phyloP scores from a whole-genome alignment of 2,329 filamentous ascomycete species.

The Dothideomycetes sp. region DNA sequence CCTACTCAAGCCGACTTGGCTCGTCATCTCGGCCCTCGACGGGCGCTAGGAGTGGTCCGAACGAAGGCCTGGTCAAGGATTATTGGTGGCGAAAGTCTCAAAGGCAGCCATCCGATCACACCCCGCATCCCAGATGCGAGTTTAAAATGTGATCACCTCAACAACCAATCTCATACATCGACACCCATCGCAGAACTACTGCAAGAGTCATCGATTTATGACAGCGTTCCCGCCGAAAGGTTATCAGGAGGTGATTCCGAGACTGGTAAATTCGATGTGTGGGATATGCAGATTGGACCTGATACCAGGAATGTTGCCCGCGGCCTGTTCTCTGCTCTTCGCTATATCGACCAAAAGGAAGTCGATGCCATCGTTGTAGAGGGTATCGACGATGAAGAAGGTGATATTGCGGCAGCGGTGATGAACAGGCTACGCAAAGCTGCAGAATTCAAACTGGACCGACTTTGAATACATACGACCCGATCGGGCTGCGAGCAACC shows the following conservation, averaged over 20 bases:
- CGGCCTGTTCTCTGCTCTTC: conserved; percentile 75
- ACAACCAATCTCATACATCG: neutral
- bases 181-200: conserved; percentile 1
- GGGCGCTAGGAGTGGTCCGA: conserved; percentile 28
- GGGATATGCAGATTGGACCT: conserved; percentile 64
- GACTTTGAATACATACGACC: neutral
- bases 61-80: conserved; percentile 23
- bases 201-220: conserved; percentile 2
- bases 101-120: conserved; percentile 7
- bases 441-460: conserved; percentile 25
- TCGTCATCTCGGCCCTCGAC: conserved; percentile 14
- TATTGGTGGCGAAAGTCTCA: conserved; percentile 9
- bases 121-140: neutral
- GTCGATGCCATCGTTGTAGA: conserved; percentile 86
- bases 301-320: conserved; percentile 68
- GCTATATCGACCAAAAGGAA: conserved; percentile 69
- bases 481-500: neutral
- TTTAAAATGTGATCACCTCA: no score
- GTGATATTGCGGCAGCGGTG: conserved; percentile 66
- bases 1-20: conserved; percentile 18
- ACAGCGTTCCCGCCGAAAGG: conserved; percentile 1
- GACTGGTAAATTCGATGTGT: conserved; percentile 23
- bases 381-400: conserved; percentile 60
- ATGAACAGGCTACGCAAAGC: conserved; percentile 42
- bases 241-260: neutral